These are phyloP conservation scores for Neofusicoccum cordaticola DNA, from an alignment of 2,329 filamentous ascomycete genomes.

Conservation along the genomic window DNA sequence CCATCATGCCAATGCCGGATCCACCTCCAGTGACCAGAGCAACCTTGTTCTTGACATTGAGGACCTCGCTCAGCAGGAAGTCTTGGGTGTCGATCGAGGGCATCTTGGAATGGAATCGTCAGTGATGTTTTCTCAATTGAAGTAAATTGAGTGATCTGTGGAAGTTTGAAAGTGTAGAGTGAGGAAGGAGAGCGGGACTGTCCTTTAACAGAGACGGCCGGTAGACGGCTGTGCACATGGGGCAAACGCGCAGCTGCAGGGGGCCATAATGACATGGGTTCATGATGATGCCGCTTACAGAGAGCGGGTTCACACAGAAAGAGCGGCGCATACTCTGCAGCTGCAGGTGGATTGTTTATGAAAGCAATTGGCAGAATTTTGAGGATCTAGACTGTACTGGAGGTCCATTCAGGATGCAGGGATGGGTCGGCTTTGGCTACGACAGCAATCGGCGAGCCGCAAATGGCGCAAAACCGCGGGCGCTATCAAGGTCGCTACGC, in stretches of 20 bases:
- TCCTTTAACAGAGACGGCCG: not conserved
- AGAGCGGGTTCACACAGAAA: not conserved
- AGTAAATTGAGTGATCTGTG: not conserved
- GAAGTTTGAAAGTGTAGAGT: not conserved
- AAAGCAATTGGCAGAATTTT: not conserved
- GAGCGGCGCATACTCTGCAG: not conserved
- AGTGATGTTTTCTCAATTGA: not conserved
- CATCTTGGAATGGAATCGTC: slow-evolving; percentile 28
- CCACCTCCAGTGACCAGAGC: slow-evolving; percentile 47
- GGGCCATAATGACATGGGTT: not conserved
- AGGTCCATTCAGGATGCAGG: not conserved
- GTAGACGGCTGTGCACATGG: no score
- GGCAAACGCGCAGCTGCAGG: not conserved
- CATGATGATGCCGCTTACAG: slow-evolving; percentile 12
- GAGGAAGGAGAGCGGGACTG: not conserved
- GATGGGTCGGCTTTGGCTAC: not conserved
- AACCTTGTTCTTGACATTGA: slow-evolving; percentile 39
- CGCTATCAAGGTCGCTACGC: not conserved
- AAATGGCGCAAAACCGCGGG: not conserved
- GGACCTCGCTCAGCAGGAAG: slow-evolving; percentile 32
- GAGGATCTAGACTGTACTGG: not conserved
- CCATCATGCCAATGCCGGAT: slow-evolving; percentile 48
- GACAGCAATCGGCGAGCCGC: not conserved
- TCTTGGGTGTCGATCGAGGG: slow-evolving; percentile 29
- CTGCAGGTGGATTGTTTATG: not conserved